Evolutionary conservation across 2,329 filamentous ascomycete species (phyloP).

Genomic region (Colletotrichum musae): DNA sequence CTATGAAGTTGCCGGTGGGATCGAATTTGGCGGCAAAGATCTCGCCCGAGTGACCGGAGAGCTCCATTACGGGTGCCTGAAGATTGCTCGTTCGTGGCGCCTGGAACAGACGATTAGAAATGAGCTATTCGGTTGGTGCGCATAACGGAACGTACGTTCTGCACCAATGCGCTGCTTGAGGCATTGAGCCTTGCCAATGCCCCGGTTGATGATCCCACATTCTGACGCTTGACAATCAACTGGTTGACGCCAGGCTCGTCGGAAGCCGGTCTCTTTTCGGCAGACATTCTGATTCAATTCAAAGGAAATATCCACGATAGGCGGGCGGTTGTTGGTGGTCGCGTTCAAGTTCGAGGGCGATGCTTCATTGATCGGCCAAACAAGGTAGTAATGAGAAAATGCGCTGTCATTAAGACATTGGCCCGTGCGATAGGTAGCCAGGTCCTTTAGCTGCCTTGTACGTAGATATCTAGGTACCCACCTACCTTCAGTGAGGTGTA

Average conservation of each 20-base stretch:
- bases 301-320: not conserved
- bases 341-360: not conserved
- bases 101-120: slow-evolving; percentile 61
- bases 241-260: slow-evolving; percentile 85
- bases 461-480: no score
- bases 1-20: slow-evolving; percentile 87
- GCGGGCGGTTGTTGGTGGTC: not conserved
- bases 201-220: slow-evolving; percentile 67
- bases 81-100: slow-evolving; percentile 84
- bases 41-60: slow-evolving; percentile 87
- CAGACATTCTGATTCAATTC: slow-evolving; percentile 74
- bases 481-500: no score
- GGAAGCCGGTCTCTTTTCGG: slow-evolving; percentile 92
- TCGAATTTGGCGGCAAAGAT: slow-evolving; percentile 94
- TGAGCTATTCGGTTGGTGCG: not conserved
- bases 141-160: slow-evolving; percentile 59
- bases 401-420: slow-evolving; percentile 7
- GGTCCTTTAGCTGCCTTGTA: no score
- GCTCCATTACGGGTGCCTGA: slow-evolving; percentile 93
- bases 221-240: slow-evolving; percentile 91
- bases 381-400: not conserved
- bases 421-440: not conserved
- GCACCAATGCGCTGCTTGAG: slow-evolving; percentile 62
- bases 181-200: slow-evolving; percentile 67
- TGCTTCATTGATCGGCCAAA: not conserved